Base-by-base conservation (phyloP, 768 basidiomycete genomes). In the Pleurotus ostreatus region DNA sequence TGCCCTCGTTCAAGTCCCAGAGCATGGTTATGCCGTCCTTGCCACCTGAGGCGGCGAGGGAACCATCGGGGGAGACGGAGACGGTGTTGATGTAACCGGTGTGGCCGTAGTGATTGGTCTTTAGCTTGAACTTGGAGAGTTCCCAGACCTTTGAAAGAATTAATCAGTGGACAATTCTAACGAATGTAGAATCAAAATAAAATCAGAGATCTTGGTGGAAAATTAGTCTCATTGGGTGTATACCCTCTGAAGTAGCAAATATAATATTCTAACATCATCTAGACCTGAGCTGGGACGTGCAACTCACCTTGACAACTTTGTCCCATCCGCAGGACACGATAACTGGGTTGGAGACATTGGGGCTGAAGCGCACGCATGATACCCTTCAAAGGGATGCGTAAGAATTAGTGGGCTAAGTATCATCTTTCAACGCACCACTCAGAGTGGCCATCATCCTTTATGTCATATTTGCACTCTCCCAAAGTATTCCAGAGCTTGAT, bases 401-500 rank as follows among this genome's bases (percentile, higher is more conserved):
- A 26, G 16, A 12, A 46, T 40, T 46, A 52, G 38, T 3, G n/a
- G 7, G 63, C 70, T 47, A 58, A 75, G 5, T 43, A 9, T 25
- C 11, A 7, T 25, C 12, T 11, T 34, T 34, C 2, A 15, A 70
- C 75, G 49, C 57, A 81, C 96, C 97, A 99, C 79, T 98, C 97
- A 59, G 85, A 78, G 81, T 99, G 97, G 59, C 96, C 94, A 65
- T 98, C 97, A 63, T 99, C 96, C 77, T 93, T 92, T 75, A 99
- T 99, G 72, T 98, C 92, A 72, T 94, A 98, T 75, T 99, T 99
- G 82, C 97, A 99, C 77, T 99, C 97, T 68, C 97, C 97, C 62
- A 99, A 87, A 59, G 97, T 99, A 80, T 99, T 99, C 97, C 97
- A 99, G 68, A 99, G 91, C 75, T 98, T 99, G 82, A 99, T 99